Base-by-base conservation (phyloP, 2,329 filamentous ascomycete genomes). In the Scedosporium boydii region DNA sequence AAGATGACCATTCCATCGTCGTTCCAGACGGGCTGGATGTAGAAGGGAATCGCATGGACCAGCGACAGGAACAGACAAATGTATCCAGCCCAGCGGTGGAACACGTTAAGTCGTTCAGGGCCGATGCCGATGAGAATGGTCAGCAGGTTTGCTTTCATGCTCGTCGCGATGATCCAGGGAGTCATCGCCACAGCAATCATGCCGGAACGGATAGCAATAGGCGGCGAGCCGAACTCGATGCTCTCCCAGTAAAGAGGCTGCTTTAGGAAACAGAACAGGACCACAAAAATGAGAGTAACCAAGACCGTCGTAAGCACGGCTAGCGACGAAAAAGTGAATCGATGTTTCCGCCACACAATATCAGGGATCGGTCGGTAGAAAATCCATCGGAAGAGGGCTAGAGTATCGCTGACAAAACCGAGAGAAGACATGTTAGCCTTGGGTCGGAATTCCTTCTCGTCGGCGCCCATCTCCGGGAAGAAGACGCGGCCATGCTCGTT, bases 161-260 rank as follows among this genome's bases (percentile, higher is more conserved):
- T 91, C 10, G 95, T 86, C 18, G 88, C 91, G 59, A 96, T 79
- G 66, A 97, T 93, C 92, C 93, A 97, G 0, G 93, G 93, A 56
- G 95, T 88, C 81, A 96, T 84, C 12, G 93, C 90, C 14, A 97
- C 88, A 12, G 93, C 87, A 63, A 97, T 85, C 93, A 97, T 97
- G 58, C 93, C 93, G 6, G 92, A 82, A 66, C 93, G 84, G 64
- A 97, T 86, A 9, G 93, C 91, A 62, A 98, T 73, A 0, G 93
- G 93, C 29, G 93, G 93, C 1, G 93, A 96, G 51, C 93, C 93
- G 69, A 85, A 93, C 56, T 82, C 82, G 68, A 97, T 96, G 73
- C 90, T 95, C 70, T 89, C 78, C 85, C 91, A 96, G 77, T 93
- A 97, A 3, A 96, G 81, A 1, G 93, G 93, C 68, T 93, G 91